A percentile compares a stretch with the other conserved stretches of the same genome.
Evolutionary conservation across 148 eudicot genomes (phyloP).

Genomic region (Camellia lanceoleosa): DNA sequence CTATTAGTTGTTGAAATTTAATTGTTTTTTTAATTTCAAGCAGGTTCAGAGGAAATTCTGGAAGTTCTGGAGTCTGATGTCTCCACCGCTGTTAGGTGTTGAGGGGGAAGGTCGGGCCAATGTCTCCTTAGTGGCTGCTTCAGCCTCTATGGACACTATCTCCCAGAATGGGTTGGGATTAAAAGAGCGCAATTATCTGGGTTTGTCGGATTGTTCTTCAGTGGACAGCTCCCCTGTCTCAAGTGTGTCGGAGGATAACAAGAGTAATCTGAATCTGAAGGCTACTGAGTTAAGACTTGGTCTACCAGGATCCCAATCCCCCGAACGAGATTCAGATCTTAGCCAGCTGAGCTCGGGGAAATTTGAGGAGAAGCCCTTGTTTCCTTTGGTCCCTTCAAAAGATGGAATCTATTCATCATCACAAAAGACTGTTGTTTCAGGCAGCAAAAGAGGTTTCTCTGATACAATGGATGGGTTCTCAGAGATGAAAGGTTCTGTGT

Average conservation of each 20-base stretch:
- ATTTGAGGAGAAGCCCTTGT: slow-evolving; percentile 77
- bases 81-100: slow-evolving; percentile 63
- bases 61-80: slow-evolving; percentile 45
- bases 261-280: slow-evolving; percentile 59
- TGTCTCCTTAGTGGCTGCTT: slow-evolving; percentile 46
- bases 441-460: slow-evolving; percentile 81
- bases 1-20: background rate
- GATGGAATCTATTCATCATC: slow-evolving; percentile 43
- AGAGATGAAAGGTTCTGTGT: slow-evolving; percentile 28
- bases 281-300: slow-evolving; percentile 95
- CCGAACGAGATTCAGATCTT: slow-evolving; percentile 54
- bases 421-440: slow-evolving; percentile 58
- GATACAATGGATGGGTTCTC: slow-evolving; percentile 53
- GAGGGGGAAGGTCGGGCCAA: slow-evolving; percentile 67
- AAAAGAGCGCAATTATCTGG: slow-evolving; percentile 78
- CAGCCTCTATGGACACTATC: slow-evolving; percentile 32
- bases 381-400: slow-evolving; percentile 68
- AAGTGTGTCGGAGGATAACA: slow-evolving; percentile 48
- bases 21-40: slow-evolving; percentile 3
- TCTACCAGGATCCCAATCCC: slow-evolving; percentile 90
- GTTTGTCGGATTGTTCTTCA: slow-evolving; percentile 77
- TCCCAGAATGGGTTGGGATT: slow-evolving; percentile 32
- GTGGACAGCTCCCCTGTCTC: slow-evolving; percentile 71
- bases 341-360: slow-evolving; percentile 44
- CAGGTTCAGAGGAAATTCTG: slow-evolving; percentile 17